Base-by-base conservation (phyloP, 1,284 basidiomycete genomes). In the Apiotrichum domesticum region DNA sequence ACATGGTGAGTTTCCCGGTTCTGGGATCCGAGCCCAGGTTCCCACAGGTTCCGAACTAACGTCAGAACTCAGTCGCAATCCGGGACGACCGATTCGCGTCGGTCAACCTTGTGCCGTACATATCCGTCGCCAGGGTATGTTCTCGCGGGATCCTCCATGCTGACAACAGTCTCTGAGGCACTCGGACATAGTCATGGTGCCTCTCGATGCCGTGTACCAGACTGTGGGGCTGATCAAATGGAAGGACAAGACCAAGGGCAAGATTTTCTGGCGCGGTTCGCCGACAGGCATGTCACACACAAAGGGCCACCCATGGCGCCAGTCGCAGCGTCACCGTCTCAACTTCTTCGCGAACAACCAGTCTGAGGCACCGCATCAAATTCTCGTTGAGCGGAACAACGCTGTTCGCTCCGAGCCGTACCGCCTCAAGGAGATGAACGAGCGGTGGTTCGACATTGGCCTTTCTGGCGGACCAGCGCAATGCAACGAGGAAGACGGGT, bases 261-360 rank as follows among this genome's bases (percentile, higher is more conserved):
- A 73, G 56, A 67, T 69, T 3, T 71, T 72, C 52, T 74, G 72
- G 68, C 71, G 78, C 42, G 78, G 78, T 3, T 71, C 77, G 35
- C 71, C 77, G 5, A 79, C 78, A 3, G 78, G 78, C 47, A 63
- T 74, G 6, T 70, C 63, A 54, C 77, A 77, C 64, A 66, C 66
- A 52, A 69, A 71, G 34, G 53, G 59, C 13, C 67, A 62, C 3
- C 67, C 68, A 33, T 79, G 77, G 77, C 63, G 71, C 3, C 59
- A 63, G 10, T 70, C 71, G 2, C 77, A 78, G 54, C 71, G 77
- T n/a, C 71, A 77, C 32, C 68, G 78, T 6, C 62, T 78, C n/a
- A 72, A 74, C 48, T 67, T 63, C 47, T 64, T 71, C 39, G 61
- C 69, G 9, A 66, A 70, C 53, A 68, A 66, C 51, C 51, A 57